Evolutionary conservation across 106 monocot species (phyloP).

Genomic region (Dioscorea zingiberensis): DNA sequence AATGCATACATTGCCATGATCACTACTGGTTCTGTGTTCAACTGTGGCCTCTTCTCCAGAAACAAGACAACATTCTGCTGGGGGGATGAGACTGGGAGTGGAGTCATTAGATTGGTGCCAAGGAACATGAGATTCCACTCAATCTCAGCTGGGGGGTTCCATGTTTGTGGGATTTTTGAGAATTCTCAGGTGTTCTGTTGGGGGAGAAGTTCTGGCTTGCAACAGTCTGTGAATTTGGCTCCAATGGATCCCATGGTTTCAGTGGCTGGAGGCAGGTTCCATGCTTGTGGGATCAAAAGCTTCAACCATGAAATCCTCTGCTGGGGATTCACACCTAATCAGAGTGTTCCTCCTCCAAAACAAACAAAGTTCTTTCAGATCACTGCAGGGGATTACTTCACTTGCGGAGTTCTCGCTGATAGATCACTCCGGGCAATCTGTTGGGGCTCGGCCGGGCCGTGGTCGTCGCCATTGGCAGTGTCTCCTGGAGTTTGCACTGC

Average conservation of each 20-base stretch:
- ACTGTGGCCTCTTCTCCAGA: conserved; percentile 58
- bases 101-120: conserved; percentile 44
- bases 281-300: conserved; percentile 80
- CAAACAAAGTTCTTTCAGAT: conserved; percentile 44
- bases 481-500: conserved; percentile 77
- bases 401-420: conserved; percentile 69
- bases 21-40: conserved; percentile 88
- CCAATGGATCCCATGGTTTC: conserved; percentile 66
- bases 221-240: conserved; percentile 42
- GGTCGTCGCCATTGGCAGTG: conserved; percentile 81
- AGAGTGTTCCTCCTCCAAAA: conserved; percentile 57
- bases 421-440: conserved; percentile 51
- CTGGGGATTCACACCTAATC: conserved; percentile 76
- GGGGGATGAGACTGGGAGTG: conserved; percentile 88
- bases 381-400: conserved; percentile 90
- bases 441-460: conserved; percentile 84
- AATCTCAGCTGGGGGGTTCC: conserved; percentile 86
- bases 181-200: conserved; percentile 69
- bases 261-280: conserved; percentile 83
- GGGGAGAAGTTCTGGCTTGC: conserved; percentile 69
- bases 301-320: conserved; percentile 54
- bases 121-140: conserved; percentile 36
- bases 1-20: conserved; percentile 25
- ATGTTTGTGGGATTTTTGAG: conserved; percentile 77
- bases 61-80: conserved; percentile 66